Evolutionary conservation across 257 asterid species (phyloP).

Genomic region (Capsicum baccatum): DNA sequence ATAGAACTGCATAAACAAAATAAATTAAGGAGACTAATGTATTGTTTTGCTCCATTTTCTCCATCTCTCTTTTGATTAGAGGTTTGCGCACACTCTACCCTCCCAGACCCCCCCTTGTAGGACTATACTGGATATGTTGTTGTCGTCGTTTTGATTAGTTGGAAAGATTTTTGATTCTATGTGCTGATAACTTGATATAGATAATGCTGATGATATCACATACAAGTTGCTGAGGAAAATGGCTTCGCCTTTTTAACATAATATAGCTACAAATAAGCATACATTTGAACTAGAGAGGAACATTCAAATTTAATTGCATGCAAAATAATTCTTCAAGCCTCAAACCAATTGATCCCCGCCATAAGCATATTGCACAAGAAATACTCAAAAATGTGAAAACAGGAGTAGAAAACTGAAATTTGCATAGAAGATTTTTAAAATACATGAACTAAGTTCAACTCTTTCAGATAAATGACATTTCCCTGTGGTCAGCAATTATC

Average conservation of each 20-base stretch:
- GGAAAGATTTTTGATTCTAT: background rate
- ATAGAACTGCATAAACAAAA: background rate
- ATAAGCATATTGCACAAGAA: background rate
- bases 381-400: background rate
- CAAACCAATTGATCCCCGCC: background rate
- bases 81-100: too few relatives aligned
- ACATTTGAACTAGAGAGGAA: background rate
- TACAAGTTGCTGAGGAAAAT: background rate
- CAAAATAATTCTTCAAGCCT: background rate
- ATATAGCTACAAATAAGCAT: background rate
- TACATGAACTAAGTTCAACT: background rate
- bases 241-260: background rate
- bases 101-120: too few relatives aligned
- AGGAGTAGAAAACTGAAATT: background rate
- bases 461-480: background rate
- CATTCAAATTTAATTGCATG: background rate
- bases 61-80: background rate
- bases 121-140: too few relatives aligned
- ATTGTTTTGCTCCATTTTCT: background rate
- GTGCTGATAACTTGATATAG: background rate
- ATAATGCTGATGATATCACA: conserved; percentile 9
- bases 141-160: background rate
- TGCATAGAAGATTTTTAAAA: background rate
- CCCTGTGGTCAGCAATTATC: background rate
- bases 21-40: conserved; percentile 1